Percentiles rank a stretch among this genome's conserved stretches.
These are phyloP conservation scores for Echinochloa phyllopogon DNA, from an alignment of 176 grass and related monocot species.

Conservation along the genomic window DNA sequence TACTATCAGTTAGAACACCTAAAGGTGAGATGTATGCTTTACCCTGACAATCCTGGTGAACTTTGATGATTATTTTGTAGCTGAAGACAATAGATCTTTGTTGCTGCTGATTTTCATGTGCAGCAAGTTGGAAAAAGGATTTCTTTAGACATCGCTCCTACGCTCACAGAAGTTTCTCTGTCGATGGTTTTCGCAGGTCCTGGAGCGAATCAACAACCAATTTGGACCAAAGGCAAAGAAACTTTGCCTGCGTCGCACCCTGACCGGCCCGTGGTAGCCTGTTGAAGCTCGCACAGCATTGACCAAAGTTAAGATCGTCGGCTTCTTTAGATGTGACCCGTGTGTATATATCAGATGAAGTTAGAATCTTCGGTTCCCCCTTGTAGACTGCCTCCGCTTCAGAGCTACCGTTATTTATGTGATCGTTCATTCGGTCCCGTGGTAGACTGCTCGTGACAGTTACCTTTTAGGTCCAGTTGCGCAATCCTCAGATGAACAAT, in stretches of 20 bases:
- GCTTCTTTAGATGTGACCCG: constrained; percentile 36
- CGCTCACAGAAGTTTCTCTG: constrained; percentile 27
- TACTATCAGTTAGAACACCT: background rate
- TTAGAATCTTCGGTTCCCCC: constrained; percentile 7
- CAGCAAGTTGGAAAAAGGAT: background rate
- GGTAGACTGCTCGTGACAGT: constrained; percentile 18
- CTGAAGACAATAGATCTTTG: constrained; percentile 6
- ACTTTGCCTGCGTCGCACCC: constrained; percentile 62
- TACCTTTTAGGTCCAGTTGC: constrained; percentile 40
- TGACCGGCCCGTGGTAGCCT: constrained; percentile 73
- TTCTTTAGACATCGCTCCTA: background rate
- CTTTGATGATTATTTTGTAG: constrained; percentile 13
- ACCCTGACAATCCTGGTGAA: background rate
- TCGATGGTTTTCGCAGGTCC: constrained; percentile 53
- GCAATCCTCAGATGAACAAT: constrained; percentile 35
- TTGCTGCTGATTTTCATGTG: constrained; percentile 13
- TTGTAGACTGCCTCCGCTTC: background rate
- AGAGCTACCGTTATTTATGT: constrained; percentile 16
- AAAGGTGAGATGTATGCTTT: background rate
- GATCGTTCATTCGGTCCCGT: background rate
- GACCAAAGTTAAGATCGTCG: constrained; percentile 1
- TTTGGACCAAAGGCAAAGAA: constrained; percentile 66
- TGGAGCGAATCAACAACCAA: constrained; percentile 62
- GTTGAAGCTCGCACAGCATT: constrained; percentile 30
- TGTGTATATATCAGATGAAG: constrained; percentile 51